Percentiles rank a stretch among this genome's conserved stretches.
Evolutionary conservation across 331 rosid species (phyloP).

Genomic region (Rosa hybrid): DNA sequence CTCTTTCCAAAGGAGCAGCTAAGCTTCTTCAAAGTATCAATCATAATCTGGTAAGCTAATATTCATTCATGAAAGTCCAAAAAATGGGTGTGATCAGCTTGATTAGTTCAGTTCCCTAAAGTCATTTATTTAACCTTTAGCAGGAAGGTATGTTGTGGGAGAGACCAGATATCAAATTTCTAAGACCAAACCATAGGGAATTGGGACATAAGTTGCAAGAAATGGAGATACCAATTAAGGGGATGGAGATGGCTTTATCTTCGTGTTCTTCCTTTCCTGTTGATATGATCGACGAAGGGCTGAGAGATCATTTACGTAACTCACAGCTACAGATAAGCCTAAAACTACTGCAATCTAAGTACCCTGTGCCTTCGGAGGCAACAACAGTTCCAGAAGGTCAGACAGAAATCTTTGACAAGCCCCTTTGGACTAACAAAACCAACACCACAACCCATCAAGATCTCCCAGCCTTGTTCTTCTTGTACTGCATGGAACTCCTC

Average conservation of each 20-base stretch:
- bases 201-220: slow-evolving; percentile 43
- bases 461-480: slow-evolving; percentile 58
- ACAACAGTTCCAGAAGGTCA: slow-evolving; percentile 37
- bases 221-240: slow-evolving; percentile 52
- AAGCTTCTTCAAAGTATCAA: slow-evolving; percentile 44
- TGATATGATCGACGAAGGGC: slow-evolving; percentile 44
- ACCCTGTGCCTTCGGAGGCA: slow-evolving; percentile 38
- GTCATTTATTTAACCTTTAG: slow-evolving; percentile 8
- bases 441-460: slow-evolving; percentile 32
- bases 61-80: neutral
- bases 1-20: slow-evolving; percentile 50
- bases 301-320: slow-evolving; percentile 34
- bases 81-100: neutral
- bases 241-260: slow-evolving; percentile 69
- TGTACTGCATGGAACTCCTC: slow-evolving; percentile 61
- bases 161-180: slow-evolving; percentile 38
- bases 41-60: slow-evolving; percentile 45
- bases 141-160: slow-evolving; percentile 81
- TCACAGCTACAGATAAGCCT: slow-evolving; percentile 35
- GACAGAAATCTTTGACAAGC: slow-evolving; percentile 22
- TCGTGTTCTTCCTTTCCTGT: slow-evolving; percentile 42
- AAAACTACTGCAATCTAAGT: slow-evolving; percentile 44
- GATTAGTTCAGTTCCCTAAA: neutral
- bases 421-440: slow-evolving; percentile 22
- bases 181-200: slow-evolving; percentile 26